A percentile compares a stretch with the other conserved stretches of the same genome.
phyloP scores from a whole-genome alignment of 805 yeast species.

The Metschnikowia hibisci region DNA sequence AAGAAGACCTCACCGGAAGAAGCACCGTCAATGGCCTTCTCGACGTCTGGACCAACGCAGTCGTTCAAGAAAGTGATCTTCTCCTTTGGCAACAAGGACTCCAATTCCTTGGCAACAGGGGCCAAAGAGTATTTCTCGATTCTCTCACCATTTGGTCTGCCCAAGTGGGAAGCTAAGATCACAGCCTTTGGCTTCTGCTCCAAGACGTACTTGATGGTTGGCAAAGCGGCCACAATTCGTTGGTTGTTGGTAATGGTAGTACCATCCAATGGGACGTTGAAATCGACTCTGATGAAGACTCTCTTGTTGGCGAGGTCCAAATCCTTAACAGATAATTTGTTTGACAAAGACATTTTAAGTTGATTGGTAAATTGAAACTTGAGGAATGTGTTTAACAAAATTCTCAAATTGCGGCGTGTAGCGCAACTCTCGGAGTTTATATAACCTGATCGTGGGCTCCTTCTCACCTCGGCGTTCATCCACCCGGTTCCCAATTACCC shows the following conservation, averaged over 20 bases:
- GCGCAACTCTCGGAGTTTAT: slow-evolving; percentile 5
- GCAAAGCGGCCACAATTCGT: slow-evolving; percentile 98
- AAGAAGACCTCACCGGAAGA: slow-evolving; percentile 79
- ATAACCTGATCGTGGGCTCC: slow-evolving; percentile 2
- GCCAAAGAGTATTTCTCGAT: slow-evolving; percentile 83
- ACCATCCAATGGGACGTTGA: slow-evolving; percentile 94
- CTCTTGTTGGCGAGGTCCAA: slow-evolving; percentile 83
- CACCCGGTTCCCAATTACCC: background rate
- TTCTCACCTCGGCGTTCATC: slow-evolving; percentile 6
- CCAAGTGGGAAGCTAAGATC: slow-evolving; percentile 93
- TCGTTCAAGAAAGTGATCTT: slow-evolving; percentile 81
- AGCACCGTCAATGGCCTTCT: slow-evolving; percentile 69
- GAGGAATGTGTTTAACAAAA: slow-evolving; percentile 5
- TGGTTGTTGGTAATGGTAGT: slow-evolving; percentile 97
- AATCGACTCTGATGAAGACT: slow-evolving; percentile 98
- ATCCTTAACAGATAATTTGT: slow-evolving; percentile 90
- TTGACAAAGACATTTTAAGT: slow-evolving; percentile 78
- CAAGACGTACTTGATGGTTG: slow-evolving; percentile 93
- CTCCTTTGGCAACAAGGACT: slow-evolving; percentile 57
- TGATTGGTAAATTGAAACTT: slow-evolving; percentile 10
- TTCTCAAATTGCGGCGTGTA: slow-evolving; percentile 1
- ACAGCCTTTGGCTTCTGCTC: slow-evolving; percentile 89
- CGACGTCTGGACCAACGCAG: slow-evolving; percentile 91
- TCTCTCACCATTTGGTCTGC: slow-evolving; percentile 97
- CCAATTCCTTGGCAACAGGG: slow-evolving; percentile 90